Evolutionary conservation across 179 eudicot genomes (phyloP).

Genomic region (Amaranthus tricolor): DNA sequence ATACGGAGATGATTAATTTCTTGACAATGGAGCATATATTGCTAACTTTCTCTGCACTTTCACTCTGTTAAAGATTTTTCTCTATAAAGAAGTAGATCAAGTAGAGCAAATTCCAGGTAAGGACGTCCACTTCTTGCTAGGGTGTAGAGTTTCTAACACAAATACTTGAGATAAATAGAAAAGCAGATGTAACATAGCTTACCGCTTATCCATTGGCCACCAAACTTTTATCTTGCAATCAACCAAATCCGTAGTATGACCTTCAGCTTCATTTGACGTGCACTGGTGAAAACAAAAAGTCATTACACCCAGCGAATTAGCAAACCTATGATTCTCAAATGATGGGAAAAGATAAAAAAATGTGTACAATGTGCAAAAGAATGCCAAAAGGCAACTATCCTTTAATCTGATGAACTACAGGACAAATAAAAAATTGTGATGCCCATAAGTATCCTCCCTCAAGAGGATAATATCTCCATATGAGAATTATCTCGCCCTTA

Average conservation of each 20-base stretch:
- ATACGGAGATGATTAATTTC: too few relatives aligned
- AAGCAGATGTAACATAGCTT: constrained; percentile 20
- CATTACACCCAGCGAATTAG: constrained; percentile 6
- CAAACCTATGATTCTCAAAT: background rate
- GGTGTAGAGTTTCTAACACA: too few relatives aligned
- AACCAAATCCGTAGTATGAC: constrained; percentile 62
- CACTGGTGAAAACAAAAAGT: constrained; percentile 45
- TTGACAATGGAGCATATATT: too few relatives aligned
- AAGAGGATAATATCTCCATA: background rate
- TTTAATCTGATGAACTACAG: background rate
- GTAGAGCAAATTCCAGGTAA: too few relatives aligned
- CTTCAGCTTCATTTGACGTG: constrained; percentile 52
- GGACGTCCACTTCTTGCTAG: too few relatives aligned
- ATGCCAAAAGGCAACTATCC: background rate
- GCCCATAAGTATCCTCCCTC: background rate
- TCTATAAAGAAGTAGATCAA: too few relatives aligned
- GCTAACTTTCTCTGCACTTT: too few relatives aligned
- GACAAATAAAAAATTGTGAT: background rate
- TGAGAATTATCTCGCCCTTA: background rate
- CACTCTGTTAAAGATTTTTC: too few relatives aligned
- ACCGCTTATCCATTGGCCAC: constrained; percentile 98
- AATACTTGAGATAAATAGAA: too few relatives aligned
- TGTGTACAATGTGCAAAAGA: background rate
- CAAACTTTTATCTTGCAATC: constrained; percentile 81
- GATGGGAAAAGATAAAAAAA: background rate